Conservation (phyloP, 1,284 basidiomycete genomes). For the Pisolithus thermaeus region DNA sequence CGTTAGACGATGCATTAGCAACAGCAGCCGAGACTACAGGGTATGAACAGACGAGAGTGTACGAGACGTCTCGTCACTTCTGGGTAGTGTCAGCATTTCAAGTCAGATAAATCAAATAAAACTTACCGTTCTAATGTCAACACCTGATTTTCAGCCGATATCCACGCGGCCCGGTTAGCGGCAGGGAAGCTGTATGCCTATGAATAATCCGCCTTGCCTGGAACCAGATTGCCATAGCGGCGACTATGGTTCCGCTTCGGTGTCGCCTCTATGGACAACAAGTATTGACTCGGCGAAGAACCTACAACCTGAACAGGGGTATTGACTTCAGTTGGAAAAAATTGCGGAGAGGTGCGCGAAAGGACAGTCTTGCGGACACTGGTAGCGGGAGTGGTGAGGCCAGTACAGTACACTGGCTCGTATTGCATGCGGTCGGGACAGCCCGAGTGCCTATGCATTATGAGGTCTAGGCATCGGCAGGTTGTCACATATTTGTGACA, state of each 20-base stretch:
- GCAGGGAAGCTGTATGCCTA: conserved; percentile 5
- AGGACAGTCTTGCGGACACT: too few relatives aligned
- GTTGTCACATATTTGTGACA: too few relatives aligned
- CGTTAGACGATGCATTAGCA: neutral
- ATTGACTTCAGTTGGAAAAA: neutral
- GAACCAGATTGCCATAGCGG: conserved; percentile 13
- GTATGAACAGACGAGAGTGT: neutral
- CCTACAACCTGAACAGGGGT: conserved; percentile 13
- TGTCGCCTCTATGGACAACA: conserved; percentile 25
- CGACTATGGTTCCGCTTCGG: conserved; percentile 22
- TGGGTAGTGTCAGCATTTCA: conserved; percentile 11
- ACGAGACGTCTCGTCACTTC: neutral
- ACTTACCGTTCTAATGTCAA: conserved; percentile 13
- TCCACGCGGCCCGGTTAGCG: conserved; percentile 5
- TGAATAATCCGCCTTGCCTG: conserved; percentile 19
- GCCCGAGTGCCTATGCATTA: too few relatives aligned
- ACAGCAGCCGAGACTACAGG: conserved; percentile 2
- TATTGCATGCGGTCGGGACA: too few relatives aligned
- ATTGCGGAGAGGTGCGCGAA: too few relatives aligned
- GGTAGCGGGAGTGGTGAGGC: too few relatives aligned
- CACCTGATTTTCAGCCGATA: neutral
- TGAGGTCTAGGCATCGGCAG: too few relatives aligned
- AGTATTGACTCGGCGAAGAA: conserved; percentile 31
- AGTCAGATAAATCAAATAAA: neutral
- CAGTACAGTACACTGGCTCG: too few relatives aligned